Evolutionary conservation across 768 basidiomycete species (phyloP).

Genomic region (Boletellus ananas): DNA sequence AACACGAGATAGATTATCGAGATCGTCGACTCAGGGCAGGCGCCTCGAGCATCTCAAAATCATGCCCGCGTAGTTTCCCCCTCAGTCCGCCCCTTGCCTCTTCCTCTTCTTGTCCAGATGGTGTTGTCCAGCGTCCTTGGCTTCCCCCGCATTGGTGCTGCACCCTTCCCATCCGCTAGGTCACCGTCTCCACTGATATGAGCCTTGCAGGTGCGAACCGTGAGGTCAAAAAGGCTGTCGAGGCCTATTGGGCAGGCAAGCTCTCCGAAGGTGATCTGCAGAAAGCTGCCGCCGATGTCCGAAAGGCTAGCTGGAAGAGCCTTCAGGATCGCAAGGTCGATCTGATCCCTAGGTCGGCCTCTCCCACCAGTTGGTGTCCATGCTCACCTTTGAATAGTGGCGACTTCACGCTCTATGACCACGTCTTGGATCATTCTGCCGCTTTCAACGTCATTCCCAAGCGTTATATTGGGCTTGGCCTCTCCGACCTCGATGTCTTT

Average conservation of each 20-base stretch:
- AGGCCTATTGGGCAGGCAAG: constrained; percentile 97
- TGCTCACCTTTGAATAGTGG: constrained; percentile 54
- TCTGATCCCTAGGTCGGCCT: constrained; percentile 79
- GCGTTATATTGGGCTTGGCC: constrained; percentile 81
- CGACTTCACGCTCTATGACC: constrained; percentile 98
- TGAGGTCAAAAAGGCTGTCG: constrained; percentile 97
- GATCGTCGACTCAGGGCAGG: constrained; percentile 33
- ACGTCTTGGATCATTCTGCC: constrained; percentile 94
- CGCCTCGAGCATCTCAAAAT: constrained; percentile 27
- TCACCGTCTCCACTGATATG: constrained; percentile 1
- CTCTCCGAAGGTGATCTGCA: constrained; percentile 82
- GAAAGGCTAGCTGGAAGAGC: constrained; percentile 82
- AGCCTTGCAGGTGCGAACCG: constrained; percentile 71
- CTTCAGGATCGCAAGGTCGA: constrained; percentile 87
- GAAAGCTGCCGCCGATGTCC: constrained; percentile 82
- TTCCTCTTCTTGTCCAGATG: constrained; percentile 41
- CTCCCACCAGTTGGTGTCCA: not conserved
- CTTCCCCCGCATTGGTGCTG: constrained; percentile 77
- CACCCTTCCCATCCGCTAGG: not conserved
- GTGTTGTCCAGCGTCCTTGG: constrained; percentile 84
- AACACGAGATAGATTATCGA: no score
- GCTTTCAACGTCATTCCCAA: constrained; percentile 96
- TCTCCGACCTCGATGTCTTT: constrained; percentile 91
- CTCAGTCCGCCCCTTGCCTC: constrained; percentile 14
- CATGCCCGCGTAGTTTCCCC: constrained; percentile 6